phyloP scores from a whole-genome alignment of 495 filamentous ascomycete genomes.

The Cercophora newfieldiana region DNA sequence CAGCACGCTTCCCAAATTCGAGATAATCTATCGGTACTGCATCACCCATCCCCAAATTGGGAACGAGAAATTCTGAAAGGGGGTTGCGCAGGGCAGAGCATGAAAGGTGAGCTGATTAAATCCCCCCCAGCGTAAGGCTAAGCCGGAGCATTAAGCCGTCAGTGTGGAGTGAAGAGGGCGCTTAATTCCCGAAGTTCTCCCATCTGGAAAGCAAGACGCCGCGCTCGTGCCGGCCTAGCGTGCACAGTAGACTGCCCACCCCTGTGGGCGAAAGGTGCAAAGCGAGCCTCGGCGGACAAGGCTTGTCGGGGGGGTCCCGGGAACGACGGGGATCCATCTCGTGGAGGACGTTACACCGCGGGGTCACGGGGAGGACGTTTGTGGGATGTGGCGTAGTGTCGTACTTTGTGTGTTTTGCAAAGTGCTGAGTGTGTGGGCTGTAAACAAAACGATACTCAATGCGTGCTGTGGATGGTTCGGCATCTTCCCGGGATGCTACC shows the following conservation, averaged over 20 bases:
- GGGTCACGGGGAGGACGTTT: background rate
- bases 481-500: background rate
- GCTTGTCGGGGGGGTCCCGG: background rate
- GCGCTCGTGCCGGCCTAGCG: background rate
- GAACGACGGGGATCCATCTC: background rate
- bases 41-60: too few relatives aligned
- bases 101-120: background rate
- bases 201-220: constrained; percentile 1
- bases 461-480: background rate
- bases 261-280: background rate
- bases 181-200: background rate
- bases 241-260: background rate
- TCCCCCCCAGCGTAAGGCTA: background rate
- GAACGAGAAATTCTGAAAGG: background rate
- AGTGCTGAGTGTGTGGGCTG: background rate
- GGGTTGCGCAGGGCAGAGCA: background rate
- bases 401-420: background rate
- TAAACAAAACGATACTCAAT: background rate
- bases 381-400: background rate
- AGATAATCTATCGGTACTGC: too few relatives aligned
- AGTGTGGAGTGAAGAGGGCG: background rate
- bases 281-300: background rate
- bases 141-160: background rate
- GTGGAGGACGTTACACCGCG: background rate
- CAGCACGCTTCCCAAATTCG: too few relatives aligned